These are phyloP conservation scores for Cymbopogon citratus DNA, from an alignment of 176 grass and related monocot species.

Conservation along the genomic window DNA sequence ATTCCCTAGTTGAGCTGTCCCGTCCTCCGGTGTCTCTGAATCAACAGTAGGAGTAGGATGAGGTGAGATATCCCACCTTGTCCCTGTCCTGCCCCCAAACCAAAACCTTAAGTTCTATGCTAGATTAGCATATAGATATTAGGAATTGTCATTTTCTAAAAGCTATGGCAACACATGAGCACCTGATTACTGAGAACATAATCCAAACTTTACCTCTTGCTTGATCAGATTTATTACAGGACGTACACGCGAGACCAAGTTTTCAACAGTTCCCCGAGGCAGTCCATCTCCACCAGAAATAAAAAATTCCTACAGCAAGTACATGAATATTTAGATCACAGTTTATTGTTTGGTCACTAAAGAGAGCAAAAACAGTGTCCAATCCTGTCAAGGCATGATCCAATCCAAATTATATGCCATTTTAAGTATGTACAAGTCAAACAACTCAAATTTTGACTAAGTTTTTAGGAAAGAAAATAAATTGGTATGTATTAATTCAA, in stretches of 20 bases:
- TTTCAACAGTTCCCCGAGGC: slow-evolving; percentile 98
- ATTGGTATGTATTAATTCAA: background rate
- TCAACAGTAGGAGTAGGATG: background rate
- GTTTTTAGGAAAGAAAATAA: background rate
- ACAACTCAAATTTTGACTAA: background rate
- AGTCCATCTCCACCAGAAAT: slow-evolving; percentile 98
- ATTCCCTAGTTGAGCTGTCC: background rate
- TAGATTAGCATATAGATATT: background rate
- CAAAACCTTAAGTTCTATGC: background rate
- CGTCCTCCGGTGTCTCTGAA: background rate
- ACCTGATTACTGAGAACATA: background rate
- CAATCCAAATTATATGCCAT: background rate
- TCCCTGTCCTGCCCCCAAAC: background rate
- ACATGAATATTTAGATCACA: slow-evolving; percentile 15
- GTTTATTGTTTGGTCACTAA: slow-evolving; percentile 16
- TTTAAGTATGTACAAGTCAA: background rate
- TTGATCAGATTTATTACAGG: slow-evolving; percentile 80
- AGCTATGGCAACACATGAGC: background rate
- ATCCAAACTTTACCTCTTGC: slow-evolving; percentile 64
- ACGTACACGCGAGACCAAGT: slow-evolving; percentile 69
- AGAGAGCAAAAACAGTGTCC: background rate
- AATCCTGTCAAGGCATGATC: background rate
- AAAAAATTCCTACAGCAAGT: slow-evolving; percentile 84
- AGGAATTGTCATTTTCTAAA: background rate
- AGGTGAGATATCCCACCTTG: background rate